Percentiles rank a stretch among this genome's conserved stretches.
phyloP scores from a whole-genome alignment of 257 asterid genomes.

The Solanum pinnatisectum region DNA sequence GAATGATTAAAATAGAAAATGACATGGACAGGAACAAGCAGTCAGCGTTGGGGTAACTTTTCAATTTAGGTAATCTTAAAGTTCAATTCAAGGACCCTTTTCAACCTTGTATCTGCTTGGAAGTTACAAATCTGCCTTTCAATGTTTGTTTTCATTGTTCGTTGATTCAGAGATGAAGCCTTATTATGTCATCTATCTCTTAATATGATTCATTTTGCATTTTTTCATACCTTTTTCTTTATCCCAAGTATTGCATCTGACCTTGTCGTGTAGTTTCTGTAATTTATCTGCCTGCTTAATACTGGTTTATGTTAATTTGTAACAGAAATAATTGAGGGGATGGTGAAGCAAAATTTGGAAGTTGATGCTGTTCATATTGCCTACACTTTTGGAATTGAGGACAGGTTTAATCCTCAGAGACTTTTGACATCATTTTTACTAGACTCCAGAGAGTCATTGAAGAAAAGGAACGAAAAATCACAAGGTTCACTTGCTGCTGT shows the following conservation, averaged over 20 bases:
- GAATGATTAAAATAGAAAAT: neutral
- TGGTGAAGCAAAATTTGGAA: conserved; percentile 52
- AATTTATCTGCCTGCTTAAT: neutral
- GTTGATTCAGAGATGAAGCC: neutral
- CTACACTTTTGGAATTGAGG: conserved; percentile 55
- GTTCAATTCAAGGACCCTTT: neutral
- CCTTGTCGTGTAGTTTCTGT: neutral
- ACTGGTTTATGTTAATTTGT: neutral
- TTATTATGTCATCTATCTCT: neutral
- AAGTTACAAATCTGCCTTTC: neutral
- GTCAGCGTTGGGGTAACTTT: neutral
- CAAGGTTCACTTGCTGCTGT: conserved; percentile 31
- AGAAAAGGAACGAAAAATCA: conserved; percentile 26
- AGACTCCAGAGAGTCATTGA: conserved; percentile 38
- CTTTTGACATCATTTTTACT: conserved; percentile 46
- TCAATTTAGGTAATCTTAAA: neutral
- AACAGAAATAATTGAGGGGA: conserved; percentile 53
- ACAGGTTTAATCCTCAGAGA: conserved; percentile 36
- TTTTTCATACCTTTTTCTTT: neutral
- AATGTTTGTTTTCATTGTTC: neutral
- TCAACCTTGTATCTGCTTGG: neutral
- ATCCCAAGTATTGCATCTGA: neutral
- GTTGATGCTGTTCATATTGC: conserved; percentile 63
- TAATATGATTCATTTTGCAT: neutral
- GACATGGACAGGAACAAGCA: neutral